These are phyloP conservation scores for Pichia cephalocereana DNA, from an alignment of 805 yeast genomes.

Conservation along the genomic window DNA sequence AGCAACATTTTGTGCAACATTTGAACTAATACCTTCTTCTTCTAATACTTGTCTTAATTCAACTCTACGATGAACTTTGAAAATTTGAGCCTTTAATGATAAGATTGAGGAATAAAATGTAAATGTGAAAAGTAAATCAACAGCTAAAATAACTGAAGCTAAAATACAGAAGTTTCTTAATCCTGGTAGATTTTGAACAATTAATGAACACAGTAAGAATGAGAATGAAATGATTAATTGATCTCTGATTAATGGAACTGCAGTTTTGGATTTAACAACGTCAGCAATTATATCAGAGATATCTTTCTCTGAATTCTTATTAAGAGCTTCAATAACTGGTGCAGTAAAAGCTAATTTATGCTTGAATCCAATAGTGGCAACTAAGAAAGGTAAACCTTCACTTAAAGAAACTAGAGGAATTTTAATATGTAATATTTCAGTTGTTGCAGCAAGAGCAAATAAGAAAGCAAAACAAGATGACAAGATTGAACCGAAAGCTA, in stretches of 20 bases:
- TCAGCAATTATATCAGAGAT: conserved; percentile 26
- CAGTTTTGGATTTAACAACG: conserved; percentile 27
- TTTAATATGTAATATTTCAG: conserved; percentile 43
- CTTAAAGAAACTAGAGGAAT: conserved; percentile 68
- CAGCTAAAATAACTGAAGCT: conserved; percentile 57
- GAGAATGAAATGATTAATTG: conserved; percentile 65
- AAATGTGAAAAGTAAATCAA: conserved; percentile 63
- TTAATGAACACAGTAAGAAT: conserved; percentile 54
- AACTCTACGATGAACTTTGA: conserved; percentile 73
- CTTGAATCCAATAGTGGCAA: conserved; percentile 86
- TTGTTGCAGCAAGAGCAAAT: conserved; percentile 61
- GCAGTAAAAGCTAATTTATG: conserved; percentile 68
- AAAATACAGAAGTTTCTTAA: conserved; percentile 74
- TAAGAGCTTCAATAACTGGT: conserved; percentile 39
- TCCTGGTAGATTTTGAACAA: conserved; percentile 61
- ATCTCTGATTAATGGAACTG: conserved; percentile 58
- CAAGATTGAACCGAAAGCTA: conserved; percentile 68
- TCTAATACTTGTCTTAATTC: conserved; percentile 71
- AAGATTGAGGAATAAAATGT: conserved; percentile 80
- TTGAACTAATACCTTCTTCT: conserved; percentile 81
- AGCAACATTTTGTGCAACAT: conserved; percentile 67
- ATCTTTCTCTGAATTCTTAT: conserved; percentile 18
- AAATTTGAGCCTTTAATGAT: conserved; percentile 82
- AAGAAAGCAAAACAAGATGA: conserved; percentile 79
- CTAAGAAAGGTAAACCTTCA: conserved; percentile 91